A percentile compares a stretch with the other conserved stretches of the same genome.
phyloP scores from a whole-genome alignment of 2,329 filamentous ascomycete species.

The Atkinsonella texensis region DNA sequence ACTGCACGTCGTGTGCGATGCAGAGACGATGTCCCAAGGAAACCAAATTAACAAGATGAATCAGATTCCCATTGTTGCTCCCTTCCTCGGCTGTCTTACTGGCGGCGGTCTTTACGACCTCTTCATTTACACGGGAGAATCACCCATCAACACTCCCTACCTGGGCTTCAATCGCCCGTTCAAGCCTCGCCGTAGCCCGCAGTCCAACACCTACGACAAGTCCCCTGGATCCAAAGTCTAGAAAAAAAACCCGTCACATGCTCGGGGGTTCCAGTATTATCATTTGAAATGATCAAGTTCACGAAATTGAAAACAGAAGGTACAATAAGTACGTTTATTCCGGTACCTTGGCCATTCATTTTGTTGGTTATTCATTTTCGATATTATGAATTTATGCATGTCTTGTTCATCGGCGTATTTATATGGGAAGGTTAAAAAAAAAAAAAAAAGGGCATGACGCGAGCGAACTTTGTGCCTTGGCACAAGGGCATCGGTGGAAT shows the following conservation, averaged over 20 bases:
- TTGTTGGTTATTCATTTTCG: no score
- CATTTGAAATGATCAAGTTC: background rate
- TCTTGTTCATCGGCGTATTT: no score
- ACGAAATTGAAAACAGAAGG: background rate
- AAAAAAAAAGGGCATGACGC: no score
- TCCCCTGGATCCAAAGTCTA: constrained; percentile 14
- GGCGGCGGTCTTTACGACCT: constrained; percentile 57
- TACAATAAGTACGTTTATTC: no score
- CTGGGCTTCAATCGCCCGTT: constrained; percentile 46
- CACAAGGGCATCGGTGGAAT: no score
- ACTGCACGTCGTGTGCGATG: no score
- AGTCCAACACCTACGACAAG: constrained; percentile 23
- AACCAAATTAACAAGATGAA: background rate
- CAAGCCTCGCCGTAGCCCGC: constrained; percentile 21
- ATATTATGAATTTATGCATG: no score
- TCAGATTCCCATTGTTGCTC: constrained; percentile 60
- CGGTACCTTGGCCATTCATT: no score
- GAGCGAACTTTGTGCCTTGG: no score
- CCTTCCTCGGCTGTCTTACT: constrained; percentile 51
- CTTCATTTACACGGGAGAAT: constrained; percentile 58
- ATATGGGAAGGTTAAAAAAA: no score
- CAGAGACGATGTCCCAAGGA: no score
- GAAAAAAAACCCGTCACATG: no score
- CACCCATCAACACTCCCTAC: constrained; percentile 55
- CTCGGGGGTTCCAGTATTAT: background rate